phyloP scores from a whole-genome alignment of 2,329 filamentous ascomycete genomes.

The Amesomyces nigricolor region DNA sequence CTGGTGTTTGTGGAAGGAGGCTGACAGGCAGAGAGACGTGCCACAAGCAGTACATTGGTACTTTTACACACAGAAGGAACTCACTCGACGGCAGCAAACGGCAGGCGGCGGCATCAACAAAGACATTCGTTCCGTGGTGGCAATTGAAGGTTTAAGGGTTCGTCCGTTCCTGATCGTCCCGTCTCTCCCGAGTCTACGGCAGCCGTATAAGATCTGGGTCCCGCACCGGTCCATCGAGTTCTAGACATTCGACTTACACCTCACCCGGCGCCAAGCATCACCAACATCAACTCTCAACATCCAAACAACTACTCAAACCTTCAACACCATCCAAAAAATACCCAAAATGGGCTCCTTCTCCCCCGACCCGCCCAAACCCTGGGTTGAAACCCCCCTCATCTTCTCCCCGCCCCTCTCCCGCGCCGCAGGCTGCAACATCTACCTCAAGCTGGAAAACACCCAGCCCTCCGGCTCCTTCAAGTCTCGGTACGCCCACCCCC shows the following conservation, averaged over 20 bases:
- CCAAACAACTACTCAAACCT: not conserved
- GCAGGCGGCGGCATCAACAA: slow-evolving; percentile 1
- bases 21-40: not conserved
- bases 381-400: slow-evolving; percentile 63
- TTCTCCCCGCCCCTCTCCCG: slow-evolving; percentile 60
- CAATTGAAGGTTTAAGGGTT: not conserved
- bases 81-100: not conserved
- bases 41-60: no score
- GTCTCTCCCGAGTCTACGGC: not conserved
- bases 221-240: not conserved
- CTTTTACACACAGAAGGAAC: no score
- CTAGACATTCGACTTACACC: slow-evolving; percentile 8
- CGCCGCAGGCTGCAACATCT: slow-evolving; percentile 68
- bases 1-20: slow-evolving; percentile 3
- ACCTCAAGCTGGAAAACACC: slow-evolving; percentile 75
- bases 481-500: slow-evolving; percentile 43
- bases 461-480: slow-evolving; percentile 84
- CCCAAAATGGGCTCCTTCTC: slow-evolving; percentile 29
- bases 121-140: not conserved
- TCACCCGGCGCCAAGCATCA: not conserved
- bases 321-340: not conserved
- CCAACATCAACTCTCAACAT: no score
- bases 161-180: slow-evolving; percentile 4
- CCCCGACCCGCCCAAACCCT: slow-evolving; percentile 40
- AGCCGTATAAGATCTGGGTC: slow-evolving; percentile 4